These are phyloP conservation scores for Nematocida ironsii DNA, from an alignment of 371 early-diverging fungal genomes.

Conservation along the genomic window DNA sequence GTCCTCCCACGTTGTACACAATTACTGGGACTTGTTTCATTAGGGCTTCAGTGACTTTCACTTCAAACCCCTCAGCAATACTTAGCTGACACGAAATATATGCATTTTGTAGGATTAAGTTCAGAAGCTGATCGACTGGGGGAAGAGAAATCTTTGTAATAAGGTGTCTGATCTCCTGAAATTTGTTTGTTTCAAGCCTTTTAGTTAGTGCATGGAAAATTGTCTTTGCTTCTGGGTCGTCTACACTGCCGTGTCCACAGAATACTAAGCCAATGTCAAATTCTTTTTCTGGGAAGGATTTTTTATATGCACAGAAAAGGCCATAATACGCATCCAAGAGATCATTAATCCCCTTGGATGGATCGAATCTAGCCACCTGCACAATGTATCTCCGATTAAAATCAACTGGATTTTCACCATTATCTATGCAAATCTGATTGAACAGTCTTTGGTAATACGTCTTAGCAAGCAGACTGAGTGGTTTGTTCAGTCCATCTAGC, in stretches of 20 bases:
- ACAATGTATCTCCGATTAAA: conserved; percentile 75
- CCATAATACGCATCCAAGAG: conserved; percentile 74
- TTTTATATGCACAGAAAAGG: conserved; percentile 72
- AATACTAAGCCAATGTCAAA: conserved; percentile 75
- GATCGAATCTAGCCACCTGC: conserved; percentile 82
- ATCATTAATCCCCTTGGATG: conserved; percentile 80
- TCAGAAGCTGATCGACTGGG: conserved; percentile 77
- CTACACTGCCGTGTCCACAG: conserved; percentile 79
- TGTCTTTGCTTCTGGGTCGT: conserved; percentile 74
- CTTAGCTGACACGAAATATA: conserved; percentile 76
- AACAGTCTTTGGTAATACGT: conserved; percentile 76
- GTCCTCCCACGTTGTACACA: conserved; percentile 76
- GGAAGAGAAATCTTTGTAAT: conserved; percentile 73
- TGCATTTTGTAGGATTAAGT: conserved; percentile 74
- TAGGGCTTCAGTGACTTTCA: conserved; percentile 82
- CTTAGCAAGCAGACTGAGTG: conserved; percentile 57
- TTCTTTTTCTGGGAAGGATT: conserved; percentile 61
- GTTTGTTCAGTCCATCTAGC: conserved; percentile 74
- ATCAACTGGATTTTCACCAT: conserved; percentile 73
- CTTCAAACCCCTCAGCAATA: conserved; percentile 79
- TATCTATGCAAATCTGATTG: conserved; percentile 75
- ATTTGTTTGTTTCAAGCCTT: conserved; percentile 71
- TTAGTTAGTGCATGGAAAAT: conserved; percentile 71
- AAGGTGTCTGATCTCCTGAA: conserved; percentile 39
- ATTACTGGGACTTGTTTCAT: conserved; percentile 74